These are phyloP conservation scores for Haplographium delicatum DNA, from an alignment of 495 filamentous ascomycete genomes.

Conservation along the genomic window DNA sequence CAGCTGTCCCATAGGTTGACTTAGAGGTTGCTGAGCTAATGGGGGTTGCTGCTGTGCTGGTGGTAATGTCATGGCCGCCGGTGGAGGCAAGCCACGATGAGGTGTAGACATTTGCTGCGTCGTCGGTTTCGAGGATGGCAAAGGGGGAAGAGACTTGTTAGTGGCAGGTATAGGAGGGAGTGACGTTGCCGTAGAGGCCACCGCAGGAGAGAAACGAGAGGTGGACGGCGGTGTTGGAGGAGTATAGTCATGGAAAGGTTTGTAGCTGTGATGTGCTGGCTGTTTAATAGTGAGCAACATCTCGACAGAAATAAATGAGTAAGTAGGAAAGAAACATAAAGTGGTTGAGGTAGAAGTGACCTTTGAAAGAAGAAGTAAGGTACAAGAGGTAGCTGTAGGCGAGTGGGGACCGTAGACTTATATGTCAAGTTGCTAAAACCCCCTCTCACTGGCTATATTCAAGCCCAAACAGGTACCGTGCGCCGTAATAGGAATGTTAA, in stretches of 20 bases:
- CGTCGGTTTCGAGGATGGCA: constrained; percentile 14
- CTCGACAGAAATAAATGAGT: constrained; percentile 21
- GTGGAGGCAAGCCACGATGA: constrained; percentile 71
- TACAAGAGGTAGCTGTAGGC: constrained; percentile 4
- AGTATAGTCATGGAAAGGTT: constrained; percentile 61
- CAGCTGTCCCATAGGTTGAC: constrained; percentile 45
- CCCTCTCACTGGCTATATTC: constrained; percentile 21
- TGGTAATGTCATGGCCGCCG: constrained; percentile 64
- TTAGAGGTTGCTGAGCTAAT: constrained; percentile 31
- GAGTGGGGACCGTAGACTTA: constrained; percentile 16
- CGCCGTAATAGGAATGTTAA: constrained; percentile 14
- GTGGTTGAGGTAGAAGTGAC: constrained; percentile 23
- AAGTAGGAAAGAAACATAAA: constrained; percentile 20
- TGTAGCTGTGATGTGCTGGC: constrained; percentile 60
- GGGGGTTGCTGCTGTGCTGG: constrained; percentile 34
- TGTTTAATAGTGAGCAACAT: constrained; percentile 68
- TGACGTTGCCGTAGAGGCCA: constrained; percentile 44
- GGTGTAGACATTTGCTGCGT: constrained; percentile 56
- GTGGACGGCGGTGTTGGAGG: constrained; percentile 55
- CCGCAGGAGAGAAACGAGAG: constrained; percentile 55
- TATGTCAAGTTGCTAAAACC: constrained; percentile 15
- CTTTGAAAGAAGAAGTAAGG: constrained; percentile 15
- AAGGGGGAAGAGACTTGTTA: constrained; percentile 27
- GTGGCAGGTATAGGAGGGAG: constrained; percentile 32
- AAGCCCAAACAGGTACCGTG: constrained; percentile 24